phyloP scores from a whole-genome alignment of 2,329 filamentous ascomycete genomes.

The Truncatella angustata region DNA sequence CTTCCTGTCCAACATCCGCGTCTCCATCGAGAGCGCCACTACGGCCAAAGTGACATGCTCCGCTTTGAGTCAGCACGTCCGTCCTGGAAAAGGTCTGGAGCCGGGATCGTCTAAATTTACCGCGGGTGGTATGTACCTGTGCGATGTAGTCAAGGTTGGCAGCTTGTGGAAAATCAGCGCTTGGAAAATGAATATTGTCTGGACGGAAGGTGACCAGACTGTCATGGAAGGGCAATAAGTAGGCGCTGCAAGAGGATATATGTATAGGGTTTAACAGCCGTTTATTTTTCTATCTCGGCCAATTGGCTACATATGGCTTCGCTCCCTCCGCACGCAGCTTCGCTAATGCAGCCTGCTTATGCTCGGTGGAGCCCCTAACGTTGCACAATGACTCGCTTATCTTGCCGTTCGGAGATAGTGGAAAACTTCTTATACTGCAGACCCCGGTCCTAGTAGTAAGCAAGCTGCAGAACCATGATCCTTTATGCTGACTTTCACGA shows the following conservation, averaged over 20 bases:
- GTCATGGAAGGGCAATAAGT: not conserved
- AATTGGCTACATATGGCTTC: no score
- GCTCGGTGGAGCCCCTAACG: not conserved
- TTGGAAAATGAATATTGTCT: not conserved
- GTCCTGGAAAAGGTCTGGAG: not conserved
- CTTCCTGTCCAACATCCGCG: not conserved
- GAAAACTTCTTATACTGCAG: not conserved
- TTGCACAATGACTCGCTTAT: not conserved
- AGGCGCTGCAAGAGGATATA: no score
- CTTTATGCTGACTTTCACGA: not conserved
- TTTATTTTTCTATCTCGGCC: no score
- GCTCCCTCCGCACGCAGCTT: no score
- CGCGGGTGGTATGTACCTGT: not conserved
- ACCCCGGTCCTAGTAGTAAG: not conserved
- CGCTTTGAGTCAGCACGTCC: not conserved
- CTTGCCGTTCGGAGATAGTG: not conserved
- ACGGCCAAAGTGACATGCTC: not conserved
- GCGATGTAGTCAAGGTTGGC: not conserved
- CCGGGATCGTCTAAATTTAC: not conserved
- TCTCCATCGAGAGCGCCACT: not conserved
- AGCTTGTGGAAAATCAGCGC: not conserved
- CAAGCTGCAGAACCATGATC: not conserved
- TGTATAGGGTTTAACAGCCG: no score
- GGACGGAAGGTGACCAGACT: not conserved
- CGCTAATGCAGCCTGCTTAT: slow-evolving; percentile 9